Evolutionary conservation across 768 basidiomycete species (phyloP), one percentile per base, ranked within the genome.

Genomic region (Russula brevipes): DNA sequence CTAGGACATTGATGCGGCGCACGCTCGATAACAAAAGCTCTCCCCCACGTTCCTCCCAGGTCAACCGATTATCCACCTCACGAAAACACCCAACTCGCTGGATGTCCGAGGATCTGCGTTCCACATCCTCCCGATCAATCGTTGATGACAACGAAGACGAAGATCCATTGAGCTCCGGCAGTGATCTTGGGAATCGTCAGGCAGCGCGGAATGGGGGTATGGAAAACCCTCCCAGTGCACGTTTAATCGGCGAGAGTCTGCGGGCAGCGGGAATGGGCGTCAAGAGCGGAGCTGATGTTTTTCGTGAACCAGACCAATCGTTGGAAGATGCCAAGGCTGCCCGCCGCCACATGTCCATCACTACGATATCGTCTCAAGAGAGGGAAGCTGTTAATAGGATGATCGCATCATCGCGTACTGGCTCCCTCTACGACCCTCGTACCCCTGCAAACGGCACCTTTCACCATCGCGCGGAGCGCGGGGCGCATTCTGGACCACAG

Each of bases 261-360:
- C 79, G 85, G 53, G 87, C 88, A 0, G 88, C 89, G 0, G 90
- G 89, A 10, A 75, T 91, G 60, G 80, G 78, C 36, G 79, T 71
- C 61, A 65, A 51, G 52, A 55, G 51, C 58, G 66, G 47, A 8
- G 76, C 79, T 39, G 76, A 79, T 57, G 73, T 76, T 5, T 81
- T 81, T 19, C 42, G 46, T 9, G 55, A 53, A 30, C 19, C 47
- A 19, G 65, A 63, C 42, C 44, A 55, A 12, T 33, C 51, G 14
- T 14, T 56, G 19, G 52, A 30, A 33, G 49, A 42, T 11, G 19
- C 50, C 42, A 60, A 47, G 64, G 30, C 2, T 33, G 41, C 17
- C 31, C 66, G 17, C 33, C 59, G 55, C 33, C 39, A 45, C 10
- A 35, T 31, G 39, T 38, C 61, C 31, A 54, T 54, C 57, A 24